Percentiles rank a stretch among this genome's conserved stretches.
Evolutionary conservation across 495 filamentous ascomycete genomes (phyloP).

Genomic region (Parmelia sp.): DNA sequence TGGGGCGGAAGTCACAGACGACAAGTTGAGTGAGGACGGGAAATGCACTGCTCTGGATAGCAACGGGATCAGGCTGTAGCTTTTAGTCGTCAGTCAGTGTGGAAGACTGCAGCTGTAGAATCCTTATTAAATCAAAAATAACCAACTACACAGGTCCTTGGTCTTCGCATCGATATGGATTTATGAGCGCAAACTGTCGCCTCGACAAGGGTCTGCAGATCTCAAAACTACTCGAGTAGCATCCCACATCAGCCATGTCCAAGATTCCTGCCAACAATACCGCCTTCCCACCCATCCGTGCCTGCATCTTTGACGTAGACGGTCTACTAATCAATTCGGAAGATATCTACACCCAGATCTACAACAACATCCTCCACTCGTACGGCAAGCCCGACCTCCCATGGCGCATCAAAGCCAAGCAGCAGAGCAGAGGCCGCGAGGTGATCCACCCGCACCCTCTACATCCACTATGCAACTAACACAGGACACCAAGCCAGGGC

Average conservation of each 20-base stretch:
- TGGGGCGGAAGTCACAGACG: too few relatives aligned
- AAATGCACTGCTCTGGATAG: too few relatives aligned
- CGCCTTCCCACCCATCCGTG: slow-evolving; percentile 36
- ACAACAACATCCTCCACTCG: slow-evolving; percentile 32
- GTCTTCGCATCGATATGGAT: too few relatives aligned
- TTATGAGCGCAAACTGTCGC: too few relatives aligned
- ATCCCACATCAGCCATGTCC: neutral
- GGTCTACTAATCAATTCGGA: slow-evolving; percentile 41
- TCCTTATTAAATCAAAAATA: too few relatives aligned
- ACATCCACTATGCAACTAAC: neutral
- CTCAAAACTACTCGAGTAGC: neutral
- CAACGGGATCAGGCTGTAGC: too few relatives aligned
- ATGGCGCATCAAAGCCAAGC: slow-evolving; percentile 29
- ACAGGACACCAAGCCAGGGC: slow-evolving; percentile 21
- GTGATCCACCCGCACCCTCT: slow-evolving; percentile 10
- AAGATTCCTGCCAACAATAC: neutral
- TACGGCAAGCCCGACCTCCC: slow-evolving; percentile 26
- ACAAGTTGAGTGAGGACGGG: too few relatives aligned
- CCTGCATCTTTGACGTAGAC: slow-evolving; percentile 44
- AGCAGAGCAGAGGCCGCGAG: slow-evolving; percentile 28
- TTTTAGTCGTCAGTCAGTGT: too few relatives aligned
- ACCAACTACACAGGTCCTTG: too few relatives aligned
- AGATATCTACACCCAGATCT: slow-evolving; percentile 35
- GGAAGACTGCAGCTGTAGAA: too few relatives aligned
- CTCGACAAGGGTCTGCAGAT: too few relatives aligned